phyloP scores from a whole-genome alignment of 1,284 basidiomycete genomes.

The Rhodotorula sp. region DNA sequence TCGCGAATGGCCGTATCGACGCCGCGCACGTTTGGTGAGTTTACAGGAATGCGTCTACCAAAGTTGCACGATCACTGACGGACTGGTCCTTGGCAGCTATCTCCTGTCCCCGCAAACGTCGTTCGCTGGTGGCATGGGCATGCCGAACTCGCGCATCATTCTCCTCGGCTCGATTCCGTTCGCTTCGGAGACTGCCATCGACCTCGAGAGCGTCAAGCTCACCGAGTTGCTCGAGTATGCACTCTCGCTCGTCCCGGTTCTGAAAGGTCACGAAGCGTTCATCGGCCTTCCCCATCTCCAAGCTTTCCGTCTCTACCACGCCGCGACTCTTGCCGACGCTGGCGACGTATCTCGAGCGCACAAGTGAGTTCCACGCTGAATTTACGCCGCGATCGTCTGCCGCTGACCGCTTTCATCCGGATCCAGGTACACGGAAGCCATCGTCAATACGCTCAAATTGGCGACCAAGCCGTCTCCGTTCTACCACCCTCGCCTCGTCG shows the following conservation, averaged over 20 bases:
- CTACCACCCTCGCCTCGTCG: conserved; percentile 65
- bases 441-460: conserved; percentile 63
- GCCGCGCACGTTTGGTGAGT: conserved; percentile 87
- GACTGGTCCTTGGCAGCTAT: conserved; percentile 59
- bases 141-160: conserved; percentile 34
- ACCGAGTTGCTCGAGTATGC: conserved; percentile 94
- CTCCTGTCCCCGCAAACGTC: conserved; percentile 82
- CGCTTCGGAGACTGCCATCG: conserved; percentile 61
- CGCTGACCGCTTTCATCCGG: not conserved
- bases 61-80: conserved; percentile 19
- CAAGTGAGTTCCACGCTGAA: conserved; percentile 43
- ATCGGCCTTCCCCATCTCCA: conserved; percentile 81
- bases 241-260: conserved; percentile 62
- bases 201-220: conserved; percentile 78
- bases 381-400: no score
- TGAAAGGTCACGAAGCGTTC: conserved; percentile 84
- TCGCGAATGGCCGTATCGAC: conserved; percentile 69
- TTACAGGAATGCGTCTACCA: conserved; percentile 1
- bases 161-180: conserved; percentile 40
- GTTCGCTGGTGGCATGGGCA: conserved; percentile 58
- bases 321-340: conserved; percentile 63
- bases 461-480: conserved; percentile 64
- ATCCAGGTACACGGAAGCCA: conserved; percentile 87
- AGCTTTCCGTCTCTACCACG: conserved; percentile 81
- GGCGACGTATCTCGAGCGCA: conserved; percentile 49